phyloP scores from a whole-genome alignment of 2,329 filamentous ascomycete species.

The Trichoderma oligosporum region DNA sequence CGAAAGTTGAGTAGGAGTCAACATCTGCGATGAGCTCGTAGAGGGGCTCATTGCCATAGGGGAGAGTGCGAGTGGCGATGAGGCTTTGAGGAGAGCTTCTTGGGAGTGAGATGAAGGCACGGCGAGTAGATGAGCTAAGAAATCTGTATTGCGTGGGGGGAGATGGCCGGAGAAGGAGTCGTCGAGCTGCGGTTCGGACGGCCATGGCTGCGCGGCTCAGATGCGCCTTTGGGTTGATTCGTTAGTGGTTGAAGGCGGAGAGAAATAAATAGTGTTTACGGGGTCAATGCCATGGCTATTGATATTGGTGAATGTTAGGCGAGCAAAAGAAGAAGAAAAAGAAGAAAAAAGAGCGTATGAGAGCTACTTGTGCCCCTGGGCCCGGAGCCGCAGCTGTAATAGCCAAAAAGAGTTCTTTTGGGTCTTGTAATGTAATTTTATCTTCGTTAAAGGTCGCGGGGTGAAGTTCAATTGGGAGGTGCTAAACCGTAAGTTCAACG shows the following conservation, averaged over 20 bases:
- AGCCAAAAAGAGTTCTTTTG: no score
- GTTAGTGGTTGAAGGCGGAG: background rate
- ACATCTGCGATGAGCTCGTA: slow-evolving; percentile 89
- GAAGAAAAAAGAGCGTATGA: background rate
- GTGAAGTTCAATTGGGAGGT: no score
- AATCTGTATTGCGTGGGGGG: slow-evolving; percentile 29
- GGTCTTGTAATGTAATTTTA: no score
- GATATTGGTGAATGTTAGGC: background rate
- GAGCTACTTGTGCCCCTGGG: background rate
- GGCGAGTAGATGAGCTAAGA: slow-evolving; percentile 36
- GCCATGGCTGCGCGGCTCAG: slow-evolving; percentile 8
- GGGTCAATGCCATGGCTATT: background rate
- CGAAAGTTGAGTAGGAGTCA: slow-evolving; percentile 75
- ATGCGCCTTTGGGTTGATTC: background rate
- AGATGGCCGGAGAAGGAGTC: background rate
- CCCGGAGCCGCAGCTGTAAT: no score
- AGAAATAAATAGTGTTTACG: background rate
- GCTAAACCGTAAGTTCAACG: no score
- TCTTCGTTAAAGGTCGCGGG: no score
- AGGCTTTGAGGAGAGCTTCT: slow-evolving; percentile 55
- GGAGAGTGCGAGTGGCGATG: slow-evolving; percentile 69
- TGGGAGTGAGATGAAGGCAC: slow-evolving; percentile 39
- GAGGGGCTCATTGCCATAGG: slow-evolving; percentile 66
- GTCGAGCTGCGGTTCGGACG: slow-evolving; percentile 19
- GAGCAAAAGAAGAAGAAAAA: background rate